Conservation (phyloP, 176 grass and related monocot genomes). For the Oryza meridionalis region DNA sequence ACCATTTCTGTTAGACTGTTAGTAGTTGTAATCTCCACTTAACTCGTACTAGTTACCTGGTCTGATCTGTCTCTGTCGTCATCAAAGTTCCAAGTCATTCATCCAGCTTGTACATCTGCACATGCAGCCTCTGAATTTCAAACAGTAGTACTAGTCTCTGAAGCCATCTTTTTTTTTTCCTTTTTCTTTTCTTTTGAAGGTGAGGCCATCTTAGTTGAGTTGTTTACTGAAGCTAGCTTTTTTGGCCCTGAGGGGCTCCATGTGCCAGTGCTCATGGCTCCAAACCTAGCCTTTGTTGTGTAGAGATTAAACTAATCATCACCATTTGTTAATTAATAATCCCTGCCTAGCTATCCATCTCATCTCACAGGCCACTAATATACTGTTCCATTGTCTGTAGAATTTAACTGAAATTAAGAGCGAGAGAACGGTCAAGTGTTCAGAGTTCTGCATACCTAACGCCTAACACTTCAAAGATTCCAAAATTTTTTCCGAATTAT, state of each 20-base stretch:
- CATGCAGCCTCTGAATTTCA: conserved; percentile 20
- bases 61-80: conserved; percentile 10
- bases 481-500: not conserved
- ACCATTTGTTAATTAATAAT: conserved; percentile 34
- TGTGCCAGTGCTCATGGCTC: conserved; percentile 60
- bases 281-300: conserved; percentile 56
- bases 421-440: conserved; percentile 26
- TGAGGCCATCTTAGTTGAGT: conserved; percentile 17
- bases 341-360: conserved; percentile 2
- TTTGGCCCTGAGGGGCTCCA: conserved; percentile 54
- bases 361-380: not conserved
- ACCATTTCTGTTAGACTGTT: too few relatives aligned
- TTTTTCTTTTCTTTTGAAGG: not conserved
- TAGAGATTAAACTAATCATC: conserved; percentile 30
- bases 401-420: not conserved
- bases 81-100: conserved; percentile 9
- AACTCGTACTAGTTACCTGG: not conserved
- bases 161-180: not conserved
- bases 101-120: conserved; percentile 4
- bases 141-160: conserved; percentile 16
- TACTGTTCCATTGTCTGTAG: not conserved
- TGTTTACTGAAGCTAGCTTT: conserved; percentile 26
- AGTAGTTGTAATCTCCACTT: not conserved
- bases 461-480: conserved; percentile 31
- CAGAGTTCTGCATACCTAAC: conserved; percentile 18